phyloP scores from a whole-genome alignment of 2,329 filamentous ascomycete genomes.

The Sporothrix humicola region DNA sequence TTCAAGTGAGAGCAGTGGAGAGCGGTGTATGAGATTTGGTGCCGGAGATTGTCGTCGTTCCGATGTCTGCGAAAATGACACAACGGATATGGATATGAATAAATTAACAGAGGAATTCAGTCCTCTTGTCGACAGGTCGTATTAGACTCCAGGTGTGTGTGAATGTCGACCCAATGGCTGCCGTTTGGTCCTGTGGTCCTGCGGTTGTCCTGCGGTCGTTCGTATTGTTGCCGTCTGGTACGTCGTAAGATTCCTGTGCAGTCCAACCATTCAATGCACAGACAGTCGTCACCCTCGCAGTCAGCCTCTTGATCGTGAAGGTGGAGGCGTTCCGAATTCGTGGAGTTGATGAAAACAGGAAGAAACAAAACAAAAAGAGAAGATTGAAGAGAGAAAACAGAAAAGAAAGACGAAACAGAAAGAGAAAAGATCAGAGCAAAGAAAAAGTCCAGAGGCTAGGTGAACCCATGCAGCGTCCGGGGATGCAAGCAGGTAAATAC shows the following conservation, averaged over 20 bases:
- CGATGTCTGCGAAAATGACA: not conserved
- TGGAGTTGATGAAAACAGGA: not conserved
- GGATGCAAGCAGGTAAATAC: constrained; percentile 30
- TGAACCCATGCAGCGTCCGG: constrained; percentile 13
- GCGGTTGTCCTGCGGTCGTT: not conserved
- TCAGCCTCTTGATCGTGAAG: not conserved
- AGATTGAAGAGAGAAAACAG: not conserved
- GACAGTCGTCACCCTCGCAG: constrained; percentile 15
- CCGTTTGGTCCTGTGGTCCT: not conserved
- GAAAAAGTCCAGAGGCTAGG: constrained; percentile 20
- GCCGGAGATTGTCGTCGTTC: not conserved
- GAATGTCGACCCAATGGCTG: constrained; percentile 13
- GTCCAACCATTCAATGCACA: not conserved
- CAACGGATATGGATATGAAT: not conserved
- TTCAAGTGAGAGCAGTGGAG: not conserved
- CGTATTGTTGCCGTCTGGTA: not conserved
- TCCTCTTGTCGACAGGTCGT: no score
- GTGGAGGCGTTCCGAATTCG: not conserved
- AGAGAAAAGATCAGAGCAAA: not conserved
- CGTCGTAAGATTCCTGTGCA: not conserved
- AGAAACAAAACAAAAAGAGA: not conserved
- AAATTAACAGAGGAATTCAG: not conserved
- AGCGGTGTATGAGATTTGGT: not conserved
- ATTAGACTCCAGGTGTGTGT: not conserved
- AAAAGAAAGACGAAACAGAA: not conserved